Conservation (phyloP, 73 alveolate genomes). For the Tetrahymena malaccensis region DNA sequence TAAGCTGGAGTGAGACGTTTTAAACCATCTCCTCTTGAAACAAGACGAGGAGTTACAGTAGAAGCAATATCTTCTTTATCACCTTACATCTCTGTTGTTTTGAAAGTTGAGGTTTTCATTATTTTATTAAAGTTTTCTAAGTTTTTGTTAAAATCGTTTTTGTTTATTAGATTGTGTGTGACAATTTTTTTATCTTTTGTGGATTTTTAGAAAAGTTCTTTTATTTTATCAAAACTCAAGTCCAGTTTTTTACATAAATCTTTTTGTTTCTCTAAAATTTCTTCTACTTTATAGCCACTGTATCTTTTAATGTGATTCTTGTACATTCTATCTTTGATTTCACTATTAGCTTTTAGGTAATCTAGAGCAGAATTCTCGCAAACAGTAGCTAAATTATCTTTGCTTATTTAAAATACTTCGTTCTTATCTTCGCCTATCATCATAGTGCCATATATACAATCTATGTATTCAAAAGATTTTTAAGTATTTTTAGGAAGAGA, state of each 20-base stretch:
- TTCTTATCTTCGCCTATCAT: background rate
- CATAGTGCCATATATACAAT: background rate
- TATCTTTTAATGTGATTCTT: background rate
- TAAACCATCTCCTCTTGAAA: background rate
- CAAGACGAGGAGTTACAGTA: background rate
- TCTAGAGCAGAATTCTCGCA: background rate
- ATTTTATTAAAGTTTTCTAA: background rate
- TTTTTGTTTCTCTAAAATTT: background rate
- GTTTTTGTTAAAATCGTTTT: background rate
- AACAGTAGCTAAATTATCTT: background rate
- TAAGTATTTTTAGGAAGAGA: background rate
- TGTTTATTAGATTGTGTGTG: background rate
- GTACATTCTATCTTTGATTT: background rate
- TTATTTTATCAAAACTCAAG: background rate
- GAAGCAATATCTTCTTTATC: background rate
- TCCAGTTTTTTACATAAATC: background rate
- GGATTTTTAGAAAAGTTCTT: background rate
- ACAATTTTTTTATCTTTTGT: background rate
- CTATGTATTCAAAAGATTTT: background rate
- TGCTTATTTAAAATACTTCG: background rate
- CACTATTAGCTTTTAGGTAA: background rate
- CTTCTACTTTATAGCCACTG: background rate
- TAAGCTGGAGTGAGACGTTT: background rate
- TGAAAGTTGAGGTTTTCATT: background rate
- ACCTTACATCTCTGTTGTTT: background rate